A percentile compares a stretch with the other conserved stretches of the same genome.
Evolutionary conservation across 2,329 filamentous ascomycete species (phyloP).

Genomic region (Paracorniculantispora psalliotae): DNA sequence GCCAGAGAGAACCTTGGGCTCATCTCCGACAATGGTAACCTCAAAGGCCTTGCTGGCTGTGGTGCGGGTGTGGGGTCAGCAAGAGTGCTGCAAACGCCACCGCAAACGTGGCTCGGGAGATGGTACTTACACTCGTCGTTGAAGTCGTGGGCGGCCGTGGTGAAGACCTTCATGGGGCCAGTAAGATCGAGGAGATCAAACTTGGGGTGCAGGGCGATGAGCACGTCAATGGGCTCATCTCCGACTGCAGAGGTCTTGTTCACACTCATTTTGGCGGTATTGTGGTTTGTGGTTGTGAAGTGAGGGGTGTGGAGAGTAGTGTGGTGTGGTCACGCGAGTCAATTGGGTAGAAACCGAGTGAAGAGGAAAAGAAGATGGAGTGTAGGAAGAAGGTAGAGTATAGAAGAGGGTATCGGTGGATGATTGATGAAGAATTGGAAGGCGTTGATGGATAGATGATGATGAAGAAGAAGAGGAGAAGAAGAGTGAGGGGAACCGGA

Average conservation of each 20-base stretch:
- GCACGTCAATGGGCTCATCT: slow-evolving; percentile 55
- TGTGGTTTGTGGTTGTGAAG: slow-evolving; percentile 19
- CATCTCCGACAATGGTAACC: slow-evolving; percentile 48
- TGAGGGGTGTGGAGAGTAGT: slow-evolving; percentile 4
- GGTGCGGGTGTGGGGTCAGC: slow-evolving; percentile 17
- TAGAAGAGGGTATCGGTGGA: slow-evolving; percentile 21
- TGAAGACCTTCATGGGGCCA: slow-evolving; percentile 49
- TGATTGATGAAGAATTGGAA: slow-evolving; percentile 7
- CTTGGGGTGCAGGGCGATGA: slow-evolving; percentile 56
- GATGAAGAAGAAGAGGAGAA: slow-evolving; percentile 4
- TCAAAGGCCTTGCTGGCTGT: slow-evolving; percentile 55
- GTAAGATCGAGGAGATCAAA: slow-evolving; percentile 57
- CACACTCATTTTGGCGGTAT: slow-evolving; percentile 49
- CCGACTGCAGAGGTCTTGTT: slow-evolving; percentile 54
- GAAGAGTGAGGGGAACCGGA: slow-evolving; percentile 5
- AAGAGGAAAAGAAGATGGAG: slow-evolving; percentile 1
- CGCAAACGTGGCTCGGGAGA: background rate
- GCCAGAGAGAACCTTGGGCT: slow-evolving; percentile 50
- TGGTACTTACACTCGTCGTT: slow-evolving; percentile 46
- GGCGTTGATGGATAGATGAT: slow-evolving; percentile 8
- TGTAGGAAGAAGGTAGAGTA: slow-evolving; percentile 16
- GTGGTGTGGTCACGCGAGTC: slow-evolving; percentile 6
- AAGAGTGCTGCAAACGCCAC: background rate
- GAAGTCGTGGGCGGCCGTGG: slow-evolving; percentile 46
- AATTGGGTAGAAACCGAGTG: slow-evolving; percentile 10